A percentile compares a stretch with the other conserved stretches of the same genome.
phyloP scores from a whole-genome alignment of 2,329 filamentous ascomycete species.

The Venturia carpophila region DNA sequence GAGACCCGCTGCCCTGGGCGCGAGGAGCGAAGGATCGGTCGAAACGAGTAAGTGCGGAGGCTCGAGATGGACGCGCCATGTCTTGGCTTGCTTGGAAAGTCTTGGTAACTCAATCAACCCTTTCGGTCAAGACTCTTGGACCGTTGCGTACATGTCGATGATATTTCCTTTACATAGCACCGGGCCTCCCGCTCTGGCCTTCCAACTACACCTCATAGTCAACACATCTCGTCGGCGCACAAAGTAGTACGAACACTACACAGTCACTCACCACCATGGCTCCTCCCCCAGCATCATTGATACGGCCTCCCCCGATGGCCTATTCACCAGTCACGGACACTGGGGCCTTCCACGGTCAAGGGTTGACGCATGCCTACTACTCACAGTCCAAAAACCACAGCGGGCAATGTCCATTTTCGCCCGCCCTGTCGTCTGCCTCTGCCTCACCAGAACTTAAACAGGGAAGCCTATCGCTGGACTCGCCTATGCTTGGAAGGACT shows the following conservation, averaged over 20 bases:
- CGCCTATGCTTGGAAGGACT: conserved; percentile 5
- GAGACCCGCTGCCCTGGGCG: not conserved
- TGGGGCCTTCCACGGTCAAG: not conserved
- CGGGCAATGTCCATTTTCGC: not conserved
- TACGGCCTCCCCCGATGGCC: conserved; percentile 11
- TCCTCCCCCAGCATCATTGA: not conserved
- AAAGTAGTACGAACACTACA: not conserved
- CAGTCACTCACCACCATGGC: not conserved
- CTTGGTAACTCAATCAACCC: conserved; percentile 7
- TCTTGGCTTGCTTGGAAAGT: conserved; percentile 11
- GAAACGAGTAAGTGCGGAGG: not conserved
- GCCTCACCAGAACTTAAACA: not conserved
- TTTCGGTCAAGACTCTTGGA: conserved; percentile 9
- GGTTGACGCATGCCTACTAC: not conserved
- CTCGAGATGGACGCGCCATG: conserved; percentile 8
- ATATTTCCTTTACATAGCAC: conserved; percentile 9
- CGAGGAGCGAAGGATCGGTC: too few relatives aligned
- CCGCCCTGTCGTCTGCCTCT: not conserved
- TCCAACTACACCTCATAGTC: not conserved
- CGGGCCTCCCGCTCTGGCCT: not conserved
- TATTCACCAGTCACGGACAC: not conserved
- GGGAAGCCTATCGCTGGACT: not conserved
- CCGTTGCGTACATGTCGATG: not conserved
- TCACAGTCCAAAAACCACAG: not conserved
- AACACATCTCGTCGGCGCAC: not conserved